These are phyloP conservation scores for Glaciozyma antarctica DNA, from an alignment of 768 basidiomycete genomes.

Conservation along the genomic window DNA sequence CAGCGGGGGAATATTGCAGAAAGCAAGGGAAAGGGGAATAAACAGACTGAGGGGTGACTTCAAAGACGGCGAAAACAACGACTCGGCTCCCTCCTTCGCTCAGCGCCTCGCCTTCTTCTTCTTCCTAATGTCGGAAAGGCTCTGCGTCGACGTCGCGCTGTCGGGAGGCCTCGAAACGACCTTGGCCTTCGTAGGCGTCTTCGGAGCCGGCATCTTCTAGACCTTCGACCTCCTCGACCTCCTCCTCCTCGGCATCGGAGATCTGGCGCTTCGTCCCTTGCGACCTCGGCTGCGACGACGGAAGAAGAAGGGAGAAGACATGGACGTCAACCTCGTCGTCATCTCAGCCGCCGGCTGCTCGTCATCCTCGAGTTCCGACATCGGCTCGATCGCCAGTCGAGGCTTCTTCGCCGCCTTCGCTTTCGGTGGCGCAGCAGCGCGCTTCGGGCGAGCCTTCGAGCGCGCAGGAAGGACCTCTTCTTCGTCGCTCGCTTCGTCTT, in stretches of 20 bases:
- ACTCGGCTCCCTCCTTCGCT: background rate
- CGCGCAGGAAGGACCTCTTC: background rate
- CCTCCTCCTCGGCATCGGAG: background rate
- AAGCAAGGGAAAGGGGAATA: too few species aligned
- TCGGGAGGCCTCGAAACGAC: background rate
- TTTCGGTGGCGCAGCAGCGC: background rate
- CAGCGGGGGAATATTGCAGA: too few species aligned
- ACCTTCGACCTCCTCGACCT: background rate
- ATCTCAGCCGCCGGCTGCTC: background rate
- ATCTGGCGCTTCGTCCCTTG: background rate
- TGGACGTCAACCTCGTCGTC: conserved; percentile 1
- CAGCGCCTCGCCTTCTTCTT: conserved; percentile 4
- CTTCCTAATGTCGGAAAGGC: background rate
- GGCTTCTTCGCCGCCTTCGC: background rate
- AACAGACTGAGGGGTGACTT: too few species aligned
- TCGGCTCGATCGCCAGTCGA: background rate
- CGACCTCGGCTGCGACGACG: background rate
- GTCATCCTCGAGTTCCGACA: background rate
- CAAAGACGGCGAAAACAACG: too few species aligned
- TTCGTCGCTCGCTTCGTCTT: background rate
- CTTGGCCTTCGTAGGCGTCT: too few species aligned
- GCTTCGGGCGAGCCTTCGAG: background rate
- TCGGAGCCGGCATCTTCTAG: background rate
- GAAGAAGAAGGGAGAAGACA: background rate
- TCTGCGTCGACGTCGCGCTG: background rate